Base-by-base conservation (phyloP, 805 yeast genomes). In the Blastobotrys chiropterorum region DNA sequence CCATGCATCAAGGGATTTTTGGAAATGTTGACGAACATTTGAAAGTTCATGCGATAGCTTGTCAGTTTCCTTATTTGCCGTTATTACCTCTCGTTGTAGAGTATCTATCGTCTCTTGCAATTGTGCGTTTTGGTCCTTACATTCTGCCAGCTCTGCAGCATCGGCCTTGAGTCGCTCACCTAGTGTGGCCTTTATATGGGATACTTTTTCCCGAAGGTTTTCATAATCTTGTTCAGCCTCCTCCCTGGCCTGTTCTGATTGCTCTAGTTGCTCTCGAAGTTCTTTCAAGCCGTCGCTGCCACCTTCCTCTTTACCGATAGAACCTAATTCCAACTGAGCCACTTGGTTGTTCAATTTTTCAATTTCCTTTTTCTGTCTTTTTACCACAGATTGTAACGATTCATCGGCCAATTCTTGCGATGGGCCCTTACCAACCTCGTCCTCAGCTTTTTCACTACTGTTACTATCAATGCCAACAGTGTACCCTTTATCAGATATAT, bases 261-360 rank as follows among this genome's bases (percentile, higher is more conserved):
- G 71, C 13, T 49, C 87, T 16, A 86, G 69, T 58, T 85, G 86
- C 2, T 66, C 68, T 61, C 85, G 84, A 0, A 88, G 72, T 52
- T 79, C 84, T 62, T 85, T 83, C 87, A 85, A 21, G 4, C 47
- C 45, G 20, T 49, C 47, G 15, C 45, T 42, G 19, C 44, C 39
- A 16, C 4, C 17, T 20, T 47, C 15, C 26, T 34, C 16, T 22
- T 30, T 15, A 20, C 17, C 14, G 17, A 16, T 6, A 40, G 30
- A 42, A 17, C 21, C n/a, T 19, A n/a, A 16, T n/a, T 17, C 14
- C 31, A 15, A 30, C 41, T 49, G 22, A 39, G 49, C 34, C 11
- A 26, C 5, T 17, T 46, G 47, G 14, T 20, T 14, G 40, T 38
- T 38, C 39, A 56, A 44, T 15, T 41, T 42, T 14, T 39, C 42